These are phyloP conservation scores for Alternaria brassicicola DNA, from an alignment of 2,329 filamentous ascomycete species.

Conservation along the genomic window DNA sequence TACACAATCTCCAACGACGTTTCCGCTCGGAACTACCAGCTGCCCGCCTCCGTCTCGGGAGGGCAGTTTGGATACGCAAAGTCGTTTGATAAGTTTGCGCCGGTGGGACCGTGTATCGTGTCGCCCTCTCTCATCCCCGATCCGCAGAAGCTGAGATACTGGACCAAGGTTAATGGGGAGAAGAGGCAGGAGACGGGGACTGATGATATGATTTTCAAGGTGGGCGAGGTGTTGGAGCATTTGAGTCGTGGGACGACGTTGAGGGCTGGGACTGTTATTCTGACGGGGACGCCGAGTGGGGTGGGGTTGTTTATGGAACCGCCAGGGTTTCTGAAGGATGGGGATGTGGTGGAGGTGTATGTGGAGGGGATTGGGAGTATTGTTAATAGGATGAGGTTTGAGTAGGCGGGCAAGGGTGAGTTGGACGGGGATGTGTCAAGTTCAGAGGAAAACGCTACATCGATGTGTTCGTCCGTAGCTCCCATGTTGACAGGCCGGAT, in stretches of 20 bases:
- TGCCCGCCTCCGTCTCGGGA: conserved; percentile 39
- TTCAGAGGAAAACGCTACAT: background rate
- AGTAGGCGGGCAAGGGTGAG: conserved; percentile 19
- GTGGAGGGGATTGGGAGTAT: conserved; percentile 46
- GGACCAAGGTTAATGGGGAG: conserved; percentile 54
- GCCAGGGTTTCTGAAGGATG: conserved; percentile 46
- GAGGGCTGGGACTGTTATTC: conserved; percentile 54
- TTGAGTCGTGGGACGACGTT: conserved; percentile 56
- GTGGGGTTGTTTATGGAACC: conserved; percentile 48
- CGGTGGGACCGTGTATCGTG: conserved; percentile 53
- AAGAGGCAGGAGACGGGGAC: conserved; percentile 51
- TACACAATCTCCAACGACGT: conserved; percentile 70
- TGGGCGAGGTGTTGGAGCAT: conserved; percentile 53
- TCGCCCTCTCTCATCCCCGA: conserved; percentile 38
- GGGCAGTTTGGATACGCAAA: conserved; percentile 53
- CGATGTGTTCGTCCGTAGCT: background rate
- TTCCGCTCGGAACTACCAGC: conserved; percentile 62
- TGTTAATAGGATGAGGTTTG: conserved; percentile 43
- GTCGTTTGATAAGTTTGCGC: conserved; percentile 54
- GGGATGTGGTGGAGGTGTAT: conserved; percentile 44
- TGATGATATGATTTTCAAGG: conserved; percentile 56
- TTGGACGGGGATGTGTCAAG: background rate
- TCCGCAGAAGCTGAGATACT: conserved; percentile 43
- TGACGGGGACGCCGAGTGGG: conserved; percentile 58
- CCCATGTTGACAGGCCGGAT: background rate